These are phyloP conservation scores for Brassica cretica DNA, from an alignment of 345 rosid genomes.

Conservation along the genomic window DNA sequence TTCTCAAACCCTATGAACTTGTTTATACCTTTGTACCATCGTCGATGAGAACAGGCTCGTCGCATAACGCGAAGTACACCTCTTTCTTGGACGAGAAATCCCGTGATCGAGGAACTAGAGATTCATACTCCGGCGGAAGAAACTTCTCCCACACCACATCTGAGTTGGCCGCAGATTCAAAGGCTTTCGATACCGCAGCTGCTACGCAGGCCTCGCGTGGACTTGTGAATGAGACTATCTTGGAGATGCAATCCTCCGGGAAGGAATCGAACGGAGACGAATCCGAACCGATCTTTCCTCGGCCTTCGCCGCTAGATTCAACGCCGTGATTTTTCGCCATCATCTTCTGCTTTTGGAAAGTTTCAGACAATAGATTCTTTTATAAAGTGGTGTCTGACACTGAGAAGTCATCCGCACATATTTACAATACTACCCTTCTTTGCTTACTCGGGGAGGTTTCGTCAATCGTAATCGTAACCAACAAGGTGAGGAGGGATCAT, in stretches of 20 bases:
- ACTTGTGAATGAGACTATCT: conserved; percentile 46
- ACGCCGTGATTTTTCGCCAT: not conserved
- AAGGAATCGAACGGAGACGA: not conserved
- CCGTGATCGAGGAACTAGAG: conserved; percentile 8
- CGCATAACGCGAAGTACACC: conserved; percentile 48
- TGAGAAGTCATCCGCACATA: not conserved
- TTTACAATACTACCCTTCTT: not conserved
- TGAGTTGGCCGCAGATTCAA: conserved; percentile 43
- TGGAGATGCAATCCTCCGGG: conserved; percentile 47
- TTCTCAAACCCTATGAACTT: not conserved
- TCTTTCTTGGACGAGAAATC: conserved; percentile 43
- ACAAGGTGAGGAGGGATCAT: not conserved
- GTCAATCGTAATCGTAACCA: not conserved
- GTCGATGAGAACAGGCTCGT: conserved; percentile 42
- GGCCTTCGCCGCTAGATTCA: not conserved
- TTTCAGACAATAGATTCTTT: not conserved
- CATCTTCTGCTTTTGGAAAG: not conserved
- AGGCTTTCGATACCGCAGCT: conserved; percentile 45
- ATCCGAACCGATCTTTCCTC: not conserved
- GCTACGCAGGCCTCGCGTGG: conserved; percentile 47
- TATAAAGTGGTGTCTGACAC: not conserved
- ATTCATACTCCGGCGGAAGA: conserved; percentile 47
- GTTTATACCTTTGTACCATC: conserved; percentile 47
- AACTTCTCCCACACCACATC: conserved; percentile 55
- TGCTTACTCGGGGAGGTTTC: not conserved